Conservation (phyloP, 2,329 filamentous ascomycete species). For the Cercospora sp. region DNA sequence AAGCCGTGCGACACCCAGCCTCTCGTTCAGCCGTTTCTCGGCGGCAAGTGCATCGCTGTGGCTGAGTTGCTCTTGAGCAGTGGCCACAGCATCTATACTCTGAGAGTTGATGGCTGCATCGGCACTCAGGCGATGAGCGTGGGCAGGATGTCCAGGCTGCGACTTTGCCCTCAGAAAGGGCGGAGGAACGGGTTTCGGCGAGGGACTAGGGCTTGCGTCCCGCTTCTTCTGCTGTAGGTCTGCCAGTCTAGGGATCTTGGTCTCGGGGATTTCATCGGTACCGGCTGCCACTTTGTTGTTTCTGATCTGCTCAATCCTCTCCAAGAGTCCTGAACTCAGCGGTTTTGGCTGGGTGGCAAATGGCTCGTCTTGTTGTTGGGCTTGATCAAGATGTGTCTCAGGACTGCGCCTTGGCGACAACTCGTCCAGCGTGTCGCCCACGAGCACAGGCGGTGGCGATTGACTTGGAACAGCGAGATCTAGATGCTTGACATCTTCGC, state of each 20-base stretch:
- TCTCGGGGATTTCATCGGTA: slow-evolving; percentile 33
- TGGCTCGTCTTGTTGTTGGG: slow-evolving; percentile 26
- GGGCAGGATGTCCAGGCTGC: slow-evolving; percentile 43
- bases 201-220: slow-evolving; percentile 37
- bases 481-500: slow-evolving; percentile 60
- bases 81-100: slow-evolving; percentile 30
- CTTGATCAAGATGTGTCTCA: background rate
- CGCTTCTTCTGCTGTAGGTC: slow-evolving; percentile 36
- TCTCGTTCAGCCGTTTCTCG: slow-evolving; percentile 75
- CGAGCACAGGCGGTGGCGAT: slow-evolving; percentile 20
- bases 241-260: slow-evolving; percentile 39
- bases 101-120: slow-evolving; percentile 25
- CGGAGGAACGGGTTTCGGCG: slow-evolving; percentile 44
- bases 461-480: slow-evolving; percentile 57
- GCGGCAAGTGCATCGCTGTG: background rate
- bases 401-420: background rate
- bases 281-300: slow-evolving; percentile 30
- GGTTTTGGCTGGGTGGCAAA: slow-evolving; percentile 38
- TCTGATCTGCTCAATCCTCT: slow-evolving; percentile 42
- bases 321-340: slow-evolving; percentile 39
- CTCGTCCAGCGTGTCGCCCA: slow-evolving; percentile 24
- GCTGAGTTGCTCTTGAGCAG: slow-evolving; percentile 26
- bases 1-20: slow-evolving; percentile 42
- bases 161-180: slow-evolving; percentile 54
- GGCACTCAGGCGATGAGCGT: slow-evolving; percentile 33